Base-by-base conservation (phyloP, 495 filamentous ascomycete species). In the Aspergillus funiculosus region DNA sequence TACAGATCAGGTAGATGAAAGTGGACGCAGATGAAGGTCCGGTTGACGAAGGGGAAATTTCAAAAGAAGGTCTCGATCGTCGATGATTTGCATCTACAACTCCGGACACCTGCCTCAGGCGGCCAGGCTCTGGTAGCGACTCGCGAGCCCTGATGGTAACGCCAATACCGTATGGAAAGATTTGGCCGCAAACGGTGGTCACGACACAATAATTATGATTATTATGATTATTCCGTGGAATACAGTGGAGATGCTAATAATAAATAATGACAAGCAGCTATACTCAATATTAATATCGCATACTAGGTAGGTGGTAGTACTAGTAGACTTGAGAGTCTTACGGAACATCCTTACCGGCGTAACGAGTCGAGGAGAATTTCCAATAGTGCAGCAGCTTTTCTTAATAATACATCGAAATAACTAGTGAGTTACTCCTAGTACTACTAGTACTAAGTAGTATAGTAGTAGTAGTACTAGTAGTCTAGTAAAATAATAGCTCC, bases 51-150 rank as follows among this genome's bases (percentile, higher is more conserved):
- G 17, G 13, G 18, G 17, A 46, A 31, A 30, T 5, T 24, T 17
- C 15, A 22, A 41, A 15, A 20, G 22, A 20, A 38, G 22, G 39
- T 18, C 42, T 37, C 42, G 31, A 45, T 22, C 36, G n/a, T 26
- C n/a, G 28, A 31, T 34, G 48, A 41, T 51, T 51, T 45, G 41
- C 40, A 39, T 34, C 46, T 38, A 41, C 28, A 27, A 47, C 26
- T 46, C 44, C 14, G 43, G 13, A 35, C 20, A 25, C 18, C 1
- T 47, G 46, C 46, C 46, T 48, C 28, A 41, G 46, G 37, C 46
- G 21, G 18, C 14, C 9, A 9, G 7, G 24, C 32, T 24, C 24
- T 35, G 45, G 35, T 38, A 38, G 35, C 35, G 35, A 38, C 17
- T 3, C 14, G 11, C 14, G 10, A 7, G 31, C n/a, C 22, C 34